phyloP scores from a whole-genome alignment of 192 early-diverging fungal genomes.

The Paraglomus occultum region DNA sequence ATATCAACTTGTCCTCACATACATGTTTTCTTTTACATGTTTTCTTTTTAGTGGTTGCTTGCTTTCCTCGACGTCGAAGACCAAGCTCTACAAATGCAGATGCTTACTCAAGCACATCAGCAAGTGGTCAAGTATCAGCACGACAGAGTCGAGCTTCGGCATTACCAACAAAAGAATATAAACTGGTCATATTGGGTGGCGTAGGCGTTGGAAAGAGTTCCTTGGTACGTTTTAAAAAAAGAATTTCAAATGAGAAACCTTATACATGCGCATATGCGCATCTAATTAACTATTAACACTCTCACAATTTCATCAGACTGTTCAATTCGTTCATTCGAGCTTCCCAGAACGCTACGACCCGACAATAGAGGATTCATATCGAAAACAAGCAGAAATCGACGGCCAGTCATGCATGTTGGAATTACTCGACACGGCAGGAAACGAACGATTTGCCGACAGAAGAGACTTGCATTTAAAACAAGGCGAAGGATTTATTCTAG shows the following conservation, averaged over 20 bases:
- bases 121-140: too few relatives aligned
- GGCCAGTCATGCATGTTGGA: slow-evolving; percentile 79
- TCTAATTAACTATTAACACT: slow-evolving; percentile 49
- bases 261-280: slow-evolving; percentile 43
- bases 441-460: slow-evolving; percentile 63
- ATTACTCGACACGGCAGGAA: slow-evolving; percentile 89
- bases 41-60: too few relatives aligned
- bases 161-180: slow-evolving; percentile 83
- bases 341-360: slow-evolving; percentile 95
- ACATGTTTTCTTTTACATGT: too few relatives aligned
- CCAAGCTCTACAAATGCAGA: too few relatives aligned
- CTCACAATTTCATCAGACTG: slow-evolving; percentile 46
- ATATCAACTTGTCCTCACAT: too few relatives aligned
- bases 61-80: too few relatives aligned
- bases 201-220: slow-evolving; percentile 90
- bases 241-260: slow-evolving; percentile 36
- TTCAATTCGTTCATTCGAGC: slow-evolving; percentile 89
- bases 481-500: slow-evolving; percentile 86
- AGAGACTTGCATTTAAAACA: slow-evolving; percentile 89
- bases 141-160: too few relatives aligned
- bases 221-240: slow-evolving; percentile 46
- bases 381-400: slow-evolving; percentile 85
- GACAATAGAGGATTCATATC: slow-evolving; percentile 90
- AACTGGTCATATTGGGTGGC: slow-evolving; percentile 91
- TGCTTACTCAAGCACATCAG: too few relatives aligned